Base-by-base conservation (phyloP, 805 yeast species). In the Pichia exigua region DNA sequence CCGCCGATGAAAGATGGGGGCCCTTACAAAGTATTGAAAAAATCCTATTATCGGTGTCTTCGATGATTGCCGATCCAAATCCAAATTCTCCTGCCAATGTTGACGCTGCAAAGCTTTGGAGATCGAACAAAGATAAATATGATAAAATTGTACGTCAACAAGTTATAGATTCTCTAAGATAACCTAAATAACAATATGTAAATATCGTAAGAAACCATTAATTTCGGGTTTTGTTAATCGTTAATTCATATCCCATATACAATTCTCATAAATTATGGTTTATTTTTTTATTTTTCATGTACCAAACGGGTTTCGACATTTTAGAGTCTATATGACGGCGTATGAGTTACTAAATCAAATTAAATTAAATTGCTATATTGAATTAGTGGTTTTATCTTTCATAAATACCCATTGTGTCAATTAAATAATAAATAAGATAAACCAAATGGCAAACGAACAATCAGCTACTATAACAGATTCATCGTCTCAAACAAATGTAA, bases 21-120 rank as follows among this genome's bases (percentile, higher is more conserved):
- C 99, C 99, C 0, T 91, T 94, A 30, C 99, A 94, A 67, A 87
- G 95, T 64, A 91, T 94, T n/a, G 99, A 94, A 70, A 94, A 94
- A 76, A 94, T 94, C 54, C 73, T 94, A 55, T 70, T 94, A 53
- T 85, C 95, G 67, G 98, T 94, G 22, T 81, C 91, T 77, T 87
- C 96, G 62, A 91, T 94, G 97, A 75, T 94, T 54, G 96, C 97
- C 26, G 96, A 94, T 68, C 98, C 99, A 3, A 94, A 94, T 64
- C 85, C 87, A 32, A 97, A 92, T 67, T 86, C 95, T 61, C 98
- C 97, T 12, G 99, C 99, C 47, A 89, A 94, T 52, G 78, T 79
- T 30, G 85, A 80, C 56, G 85, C 84, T 1, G 81, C 87, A 60
- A 90, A 90, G 67, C 75, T 94, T 55, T 92, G 97, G 96, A 77